Conservation (phyloP, 768 basidiomycete species). For the Hirschioporus abietinus region DNA sequence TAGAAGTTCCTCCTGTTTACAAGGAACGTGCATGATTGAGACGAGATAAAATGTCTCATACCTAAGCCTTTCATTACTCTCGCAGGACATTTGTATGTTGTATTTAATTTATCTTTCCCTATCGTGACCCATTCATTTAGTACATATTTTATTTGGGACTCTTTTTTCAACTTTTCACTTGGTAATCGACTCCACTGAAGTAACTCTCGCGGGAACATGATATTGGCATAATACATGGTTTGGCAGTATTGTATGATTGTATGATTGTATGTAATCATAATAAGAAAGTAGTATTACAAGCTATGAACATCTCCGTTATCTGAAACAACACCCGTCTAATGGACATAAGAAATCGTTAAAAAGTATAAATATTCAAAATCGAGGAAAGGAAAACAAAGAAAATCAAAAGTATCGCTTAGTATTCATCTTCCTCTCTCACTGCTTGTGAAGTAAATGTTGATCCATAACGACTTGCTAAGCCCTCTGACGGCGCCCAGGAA, state of each 20-base stretch:
- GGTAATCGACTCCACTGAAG: neutral
- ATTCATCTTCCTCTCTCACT: slow-evolving; percentile 43
- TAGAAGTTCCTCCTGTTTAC: neutral
- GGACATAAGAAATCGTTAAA: slow-evolving; percentile 8
- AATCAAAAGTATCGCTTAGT: slow-evolving; percentile 11
- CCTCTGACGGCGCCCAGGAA: slow-evolving; percentile 5
- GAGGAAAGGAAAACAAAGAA: slow-evolving; percentile 3
- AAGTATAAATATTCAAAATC: slow-evolving; percentile 12
- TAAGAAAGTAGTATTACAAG: neutral
- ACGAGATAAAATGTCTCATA: neutral
- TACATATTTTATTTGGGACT: neutral
- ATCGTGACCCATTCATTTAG: neutral
- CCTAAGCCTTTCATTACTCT: neutral
- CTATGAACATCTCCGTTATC: neutral
- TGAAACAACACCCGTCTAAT: neutral
- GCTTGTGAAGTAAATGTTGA: slow-evolving; percentile 28
- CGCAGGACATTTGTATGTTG: neutral
- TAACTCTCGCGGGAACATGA: neutral
- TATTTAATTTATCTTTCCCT: neutral
- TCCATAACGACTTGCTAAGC: slow-evolving; percentile 13
- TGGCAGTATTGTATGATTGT: neutral
- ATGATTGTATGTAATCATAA: neutral
- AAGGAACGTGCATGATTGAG: neutral
- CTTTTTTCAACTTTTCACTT: too few relatives aligned
- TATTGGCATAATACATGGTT: neutral